A percentile compares a stretch with the other conserved stretches of the same genome.
Evolutionary conservation across 257 asterid species (phyloP).

Genomic region (Przewalskia tangutica): DNA sequence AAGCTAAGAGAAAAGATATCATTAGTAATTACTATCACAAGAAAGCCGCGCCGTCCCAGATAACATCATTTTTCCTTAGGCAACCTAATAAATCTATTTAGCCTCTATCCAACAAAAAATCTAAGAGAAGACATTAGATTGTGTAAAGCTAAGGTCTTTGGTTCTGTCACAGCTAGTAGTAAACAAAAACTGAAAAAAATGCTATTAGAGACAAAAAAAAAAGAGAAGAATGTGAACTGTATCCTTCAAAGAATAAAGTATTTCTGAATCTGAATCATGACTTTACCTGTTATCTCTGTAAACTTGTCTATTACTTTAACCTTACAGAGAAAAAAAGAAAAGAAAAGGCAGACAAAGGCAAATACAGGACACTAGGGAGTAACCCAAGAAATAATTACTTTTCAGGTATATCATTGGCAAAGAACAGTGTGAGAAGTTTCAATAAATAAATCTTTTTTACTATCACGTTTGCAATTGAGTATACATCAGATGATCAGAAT

Average conservation of each 20-base stretch:
- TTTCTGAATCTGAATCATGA: conserved; percentile 16
- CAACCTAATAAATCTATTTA: background rate
- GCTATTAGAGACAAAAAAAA: conserved; percentile 2
- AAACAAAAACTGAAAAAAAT: conserved; percentile 1
- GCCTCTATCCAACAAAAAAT: background rate
- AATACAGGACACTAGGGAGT: conserved; percentile 12
- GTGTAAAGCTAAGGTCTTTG: background rate
- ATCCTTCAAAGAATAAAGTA: conserved; percentile 3
- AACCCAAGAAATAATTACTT: conserved; percentile 36
- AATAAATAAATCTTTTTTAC: conserved; percentile 14
- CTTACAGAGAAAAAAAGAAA: conserved; percentile 5
- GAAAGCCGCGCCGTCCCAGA: background rate
- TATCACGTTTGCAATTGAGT: conserved; percentile 43
- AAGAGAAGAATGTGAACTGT: conserved; percentile 18
- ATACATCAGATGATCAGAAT: conserved; percentile 35
- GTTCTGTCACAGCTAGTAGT: background rate
- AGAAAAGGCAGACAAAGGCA: conserved; percentile 7
- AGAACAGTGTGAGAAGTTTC: conserved; percentile 10
- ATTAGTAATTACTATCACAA: background rate
- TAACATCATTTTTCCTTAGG: background rate
- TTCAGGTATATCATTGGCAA: conserved; percentile 59
- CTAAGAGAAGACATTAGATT: background rate
- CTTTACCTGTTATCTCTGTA: conserved; percentile 22
- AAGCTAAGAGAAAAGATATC: background rate
- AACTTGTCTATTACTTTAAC: conserved; percentile 20